These are phyloP conservation scores for Cytospora leucostoma DNA, from an alignment of 2,329 filamentous ascomycete genomes.

Conservation along the genomic window DNA sequence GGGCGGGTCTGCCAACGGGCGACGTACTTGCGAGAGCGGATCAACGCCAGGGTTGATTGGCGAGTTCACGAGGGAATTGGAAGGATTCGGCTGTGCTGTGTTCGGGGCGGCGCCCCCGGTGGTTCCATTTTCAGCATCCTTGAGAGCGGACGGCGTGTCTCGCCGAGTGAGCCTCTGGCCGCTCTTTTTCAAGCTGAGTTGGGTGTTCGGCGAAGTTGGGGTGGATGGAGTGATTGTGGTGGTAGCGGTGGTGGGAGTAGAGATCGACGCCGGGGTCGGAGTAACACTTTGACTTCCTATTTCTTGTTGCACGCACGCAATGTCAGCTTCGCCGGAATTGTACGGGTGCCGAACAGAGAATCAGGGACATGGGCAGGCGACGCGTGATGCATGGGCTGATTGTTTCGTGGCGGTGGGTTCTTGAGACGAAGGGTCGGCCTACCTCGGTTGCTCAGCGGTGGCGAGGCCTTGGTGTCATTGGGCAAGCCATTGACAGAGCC, in stretches of 20 bases:
- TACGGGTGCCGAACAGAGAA: neutral
- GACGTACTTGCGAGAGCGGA: slow-evolving; percentile 28
- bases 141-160: slow-evolving; percentile 11
- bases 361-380: neutral
- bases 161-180: slow-evolving; percentile 3
- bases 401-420: slow-evolving; percentile 8
- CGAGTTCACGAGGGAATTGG: slow-evolving; percentile 3
- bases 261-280: neutral
- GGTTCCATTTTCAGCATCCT: slow-evolving; percentile 16
- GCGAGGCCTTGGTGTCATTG: neutral
- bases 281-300: slow-evolving; percentile 18
- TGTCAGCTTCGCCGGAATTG: slow-evolving; percentile 16
- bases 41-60: slow-evolving; percentile 22
- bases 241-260: slow-evolving; percentile 15
- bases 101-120: slow-evolving; percentile 2
- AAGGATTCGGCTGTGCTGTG: slow-evolving; percentile 5
- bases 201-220: slow-evolving; percentile 7
- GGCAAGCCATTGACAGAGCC: neutral
- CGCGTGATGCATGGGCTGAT: neutral
- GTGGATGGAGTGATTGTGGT: slow-evolving; percentile 13
- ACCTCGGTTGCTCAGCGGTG: slow-evolving; percentile 18
- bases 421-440: slow-evolving; percentile 1
- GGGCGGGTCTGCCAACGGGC: neutral
- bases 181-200: neutral
- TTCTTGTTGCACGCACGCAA: neutral